Evolutionary conservation across 192 early-diverging fungal genomes (phyloP).

Genomic region (Umbelopsis sp.): DNA sequence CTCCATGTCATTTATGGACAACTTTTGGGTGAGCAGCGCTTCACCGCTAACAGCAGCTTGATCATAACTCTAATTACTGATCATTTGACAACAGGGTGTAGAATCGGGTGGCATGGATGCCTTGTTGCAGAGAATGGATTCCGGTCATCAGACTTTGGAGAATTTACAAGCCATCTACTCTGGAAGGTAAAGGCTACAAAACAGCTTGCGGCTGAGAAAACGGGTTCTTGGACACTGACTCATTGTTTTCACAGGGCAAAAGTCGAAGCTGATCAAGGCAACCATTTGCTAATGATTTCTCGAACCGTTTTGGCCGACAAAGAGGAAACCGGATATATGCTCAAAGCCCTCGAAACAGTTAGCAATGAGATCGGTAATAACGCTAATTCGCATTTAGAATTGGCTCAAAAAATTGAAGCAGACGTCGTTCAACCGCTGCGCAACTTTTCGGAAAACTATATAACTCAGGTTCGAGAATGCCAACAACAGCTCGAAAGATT

Average conservation of each 20-base stretch:
- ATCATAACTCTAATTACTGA: not conserved
- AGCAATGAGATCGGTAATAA: not conserved
- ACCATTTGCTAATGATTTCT: conserved; percentile 1
- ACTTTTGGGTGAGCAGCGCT: not conserved
- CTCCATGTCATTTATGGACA: conserved; percentile 7
- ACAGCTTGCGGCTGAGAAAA: not conserved
- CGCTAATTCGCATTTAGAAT: not conserved
- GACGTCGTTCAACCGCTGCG: not conserved
- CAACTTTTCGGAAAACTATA: conserved; percentile 16
- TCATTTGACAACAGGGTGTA: not conserved
- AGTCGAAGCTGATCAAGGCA: conserved; percentile 11
- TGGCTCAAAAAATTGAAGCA: conserved; percentile 9
- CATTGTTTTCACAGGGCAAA: not conserved
- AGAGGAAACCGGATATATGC: conserved; percentile 1
- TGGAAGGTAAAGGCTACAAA: not conserved
- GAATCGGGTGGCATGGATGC: conserved; percentile 4
- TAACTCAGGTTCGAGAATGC: not conserved
- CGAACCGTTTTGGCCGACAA: conserved; percentile 4
- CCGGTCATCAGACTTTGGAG: conserved; percentile 4
- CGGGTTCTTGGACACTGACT: not conserved
- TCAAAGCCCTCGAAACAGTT: not conserved
- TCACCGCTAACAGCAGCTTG: not conserved
- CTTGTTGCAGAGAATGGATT: not conserved
- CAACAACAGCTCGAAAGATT: not conserved
- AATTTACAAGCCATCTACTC: conserved; percentile 6